Conservation (phyloP, 2,329 filamentous ascomycete species). For the Sordariomycetes sp. region DNA sequence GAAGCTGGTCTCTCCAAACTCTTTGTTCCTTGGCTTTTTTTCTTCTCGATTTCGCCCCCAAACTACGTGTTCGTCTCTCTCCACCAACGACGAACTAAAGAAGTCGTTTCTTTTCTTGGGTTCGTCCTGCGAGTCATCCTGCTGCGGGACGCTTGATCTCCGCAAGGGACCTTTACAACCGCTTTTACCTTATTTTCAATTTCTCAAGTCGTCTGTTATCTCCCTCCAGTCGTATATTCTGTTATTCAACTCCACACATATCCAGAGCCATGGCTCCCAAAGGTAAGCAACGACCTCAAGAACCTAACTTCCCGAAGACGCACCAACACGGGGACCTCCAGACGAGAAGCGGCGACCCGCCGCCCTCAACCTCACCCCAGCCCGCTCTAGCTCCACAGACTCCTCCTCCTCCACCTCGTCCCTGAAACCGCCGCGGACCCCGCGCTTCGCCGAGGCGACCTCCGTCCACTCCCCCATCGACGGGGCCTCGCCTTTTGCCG, state of each 20-base stretch:
- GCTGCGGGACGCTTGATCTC: not conserved
- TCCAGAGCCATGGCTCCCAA: constrained; percentile 20
- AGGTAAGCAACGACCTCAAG: constrained; percentile 19
- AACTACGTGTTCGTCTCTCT: constrained; percentile 1
- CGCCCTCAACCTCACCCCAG: constrained; percentile 38
- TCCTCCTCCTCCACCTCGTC: constrained; percentile 40
- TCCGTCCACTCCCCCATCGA: constrained; percentile 61
- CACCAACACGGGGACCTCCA: constrained; percentile 14
- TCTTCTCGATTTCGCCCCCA: not conserved
- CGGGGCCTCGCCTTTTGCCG: constrained; percentile 41
- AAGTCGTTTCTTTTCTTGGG: not conserved
- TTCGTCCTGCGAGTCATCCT: not conserved
- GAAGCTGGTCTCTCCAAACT: constrained; percentile 41
- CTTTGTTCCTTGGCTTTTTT: constrained; percentile 10
- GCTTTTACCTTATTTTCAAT: not conserved
- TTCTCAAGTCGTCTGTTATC: not conserved
- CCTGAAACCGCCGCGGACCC: constrained; percentile 56
- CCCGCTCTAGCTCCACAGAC: constrained; percentile 32
- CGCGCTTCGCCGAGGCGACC: constrained; percentile 72
- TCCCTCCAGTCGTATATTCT: not conserved
- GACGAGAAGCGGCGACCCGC: constrained; percentile 44
- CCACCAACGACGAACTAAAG: not conserved
- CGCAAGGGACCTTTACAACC: not conserved
- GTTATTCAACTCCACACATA: not conserved
- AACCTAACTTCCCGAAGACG: too few species aligned